A percentile compares a stretch with the other conserved stretches of the same genome.
These are phyloP conservation scores for Neodidymelliopsis sp. DNA, from an alignment of 2,329 filamentous ascomycete genomes.

Conservation along the genomic window DNA sequence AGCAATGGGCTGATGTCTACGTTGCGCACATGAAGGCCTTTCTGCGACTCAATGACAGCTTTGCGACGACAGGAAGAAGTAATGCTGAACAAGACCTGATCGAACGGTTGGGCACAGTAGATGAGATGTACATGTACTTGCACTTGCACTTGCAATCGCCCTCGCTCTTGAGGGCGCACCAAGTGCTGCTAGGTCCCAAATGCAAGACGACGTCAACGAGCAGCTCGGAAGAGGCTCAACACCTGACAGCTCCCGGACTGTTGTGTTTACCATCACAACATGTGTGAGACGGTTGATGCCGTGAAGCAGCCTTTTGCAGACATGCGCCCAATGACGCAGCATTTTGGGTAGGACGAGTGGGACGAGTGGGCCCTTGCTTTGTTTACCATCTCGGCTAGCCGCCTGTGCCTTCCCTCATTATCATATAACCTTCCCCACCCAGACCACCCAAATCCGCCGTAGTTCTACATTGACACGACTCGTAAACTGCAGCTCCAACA, in stretches of 20 bases:
- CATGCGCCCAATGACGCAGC: slow-evolving; percentile 15
- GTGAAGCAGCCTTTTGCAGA: slow-evolving; percentile 3
- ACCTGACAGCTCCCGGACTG: slow-evolving; percentile 9
- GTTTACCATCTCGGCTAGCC: slow-evolving; percentile 17
- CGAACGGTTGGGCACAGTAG: too few species aligned
- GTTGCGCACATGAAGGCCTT: too few species aligned
- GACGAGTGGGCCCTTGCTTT: neutral
- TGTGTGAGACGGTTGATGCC: slow-evolving; percentile 9
- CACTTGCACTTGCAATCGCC: neutral
- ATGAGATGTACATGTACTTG: neutral
- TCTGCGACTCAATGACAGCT: too few species aligned
- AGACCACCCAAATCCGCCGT: slow-evolving; percentile 32
- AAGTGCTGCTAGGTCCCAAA: too few species aligned
- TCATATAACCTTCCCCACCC: slow-evolving; percentile 23
- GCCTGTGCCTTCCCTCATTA: slow-evolving; percentile 6
- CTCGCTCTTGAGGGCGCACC: neutral
- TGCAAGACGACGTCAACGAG: slow-evolving; percentile 3
- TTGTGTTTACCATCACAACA: slow-evolving; percentile 20
- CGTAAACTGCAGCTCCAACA: slow-evolving; percentile 16
- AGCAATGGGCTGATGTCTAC: too few species aligned
- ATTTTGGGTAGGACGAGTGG: slow-evolving; percentile 6
- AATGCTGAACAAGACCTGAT: too few species aligned
- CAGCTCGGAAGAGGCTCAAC: slow-evolving; percentile 14
- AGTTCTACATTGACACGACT: slow-evolving; percentile 16
- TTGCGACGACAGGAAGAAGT: too few species aligned